phyloP scores from a whole-genome alignment of 2,329 filamentous ascomycete genomes.

The Cladosporium sp. region DNA sequence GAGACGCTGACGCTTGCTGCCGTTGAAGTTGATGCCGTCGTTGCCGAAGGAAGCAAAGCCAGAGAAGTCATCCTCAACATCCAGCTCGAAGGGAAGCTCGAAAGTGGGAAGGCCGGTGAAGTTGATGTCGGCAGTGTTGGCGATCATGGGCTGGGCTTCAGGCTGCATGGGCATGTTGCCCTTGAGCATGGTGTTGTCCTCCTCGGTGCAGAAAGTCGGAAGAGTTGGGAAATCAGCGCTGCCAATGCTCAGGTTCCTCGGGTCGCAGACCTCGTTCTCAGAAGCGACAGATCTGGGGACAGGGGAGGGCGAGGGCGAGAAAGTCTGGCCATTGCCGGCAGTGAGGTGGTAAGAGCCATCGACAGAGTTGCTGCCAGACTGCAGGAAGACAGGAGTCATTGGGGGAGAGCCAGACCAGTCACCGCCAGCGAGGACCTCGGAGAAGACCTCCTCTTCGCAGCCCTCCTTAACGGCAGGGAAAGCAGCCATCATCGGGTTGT shows the following conservation, averaged over 20 bases:
- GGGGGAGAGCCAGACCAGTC: conserved; percentile 82
- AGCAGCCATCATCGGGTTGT: conserved; percentile 33
- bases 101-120: conserved; percentile 66
- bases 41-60: conserved; percentile 69
- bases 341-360: conserved; percentile 66
- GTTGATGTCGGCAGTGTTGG: conserved; percentile 40
- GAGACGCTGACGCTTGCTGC: conserved; percentile 69
- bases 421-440: conserved; percentile 67
- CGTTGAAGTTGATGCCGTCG: conserved; percentile 55
- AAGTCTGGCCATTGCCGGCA: conserved; percentile 63
- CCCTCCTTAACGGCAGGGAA: conserved; percentile 66
- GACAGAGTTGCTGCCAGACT: conserved; percentile 56
- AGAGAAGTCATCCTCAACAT: conserved; percentile 86
- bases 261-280: conserved; percentile 76
- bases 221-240: conserved; percentile 63
- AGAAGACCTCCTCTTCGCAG: conserved; percentile 65
- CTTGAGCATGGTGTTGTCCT: conserved; percentile 44
- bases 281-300: conserved; percentile 65
- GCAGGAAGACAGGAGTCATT: conserved; percentile 76
- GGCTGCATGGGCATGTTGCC: conserved; percentile 27
- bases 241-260: conserved; percentile 77
- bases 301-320: conserved; percentile 77
- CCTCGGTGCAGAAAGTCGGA: conserved; percentile 59
- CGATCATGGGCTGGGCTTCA: conserved; percentile 24
- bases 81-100: conserved; percentile 83